Evolutionary conservation across 1,139 yeast genomes (phyloP), one percentile per base, ranked within the genome.

Genomic region (Suhomyces wounanorum): DNA sequence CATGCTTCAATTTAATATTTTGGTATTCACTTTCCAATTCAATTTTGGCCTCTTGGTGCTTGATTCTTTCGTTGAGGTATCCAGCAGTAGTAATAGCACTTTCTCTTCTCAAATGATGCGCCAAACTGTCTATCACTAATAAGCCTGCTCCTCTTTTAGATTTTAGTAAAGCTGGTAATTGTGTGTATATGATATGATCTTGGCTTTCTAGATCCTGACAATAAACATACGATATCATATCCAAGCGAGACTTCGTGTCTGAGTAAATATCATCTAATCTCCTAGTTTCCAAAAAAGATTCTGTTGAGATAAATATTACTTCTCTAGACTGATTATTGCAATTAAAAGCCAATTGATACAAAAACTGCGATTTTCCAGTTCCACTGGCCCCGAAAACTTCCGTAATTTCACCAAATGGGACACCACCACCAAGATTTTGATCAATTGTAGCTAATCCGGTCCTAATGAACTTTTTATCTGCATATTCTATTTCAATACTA

Each of bases 381-480:
- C 96, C 89, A 53, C 95, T 84, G 38, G 86, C 88, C 0, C 98
- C 98, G 58, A 84, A 85, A 2, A 92, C 65, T 67, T 92, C 98
- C 0, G 95, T 87, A 3, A 92, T 68, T 40, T 81, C 76, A 2
- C 91, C 86, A 0, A 81, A 59, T 0, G 81, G 82, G 3, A 91
- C 75, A 0, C 97, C 97, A 1, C 94, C 94, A 28, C 80, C 78
- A 14, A 91, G 65, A 2, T 73, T 60, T 9, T 58, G 59, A 64
- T 91, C 97, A 1, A 92, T 59, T 3, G 60, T 58, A 0, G 67
- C 65, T 55, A 85, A 81, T 0, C 96, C 96, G 0, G 94, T 83
- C 1, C 85, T 72, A 53, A 87, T 63, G n/a, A 40, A 50, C 6
- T 13, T n/a, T 23, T 25, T 18, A 5, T 21, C 18, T 25, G 30